phyloP scores from a whole-genome alignment of 2,329 filamentous ascomycete genomes.

The Colletotrichum liriopes region DNA sequence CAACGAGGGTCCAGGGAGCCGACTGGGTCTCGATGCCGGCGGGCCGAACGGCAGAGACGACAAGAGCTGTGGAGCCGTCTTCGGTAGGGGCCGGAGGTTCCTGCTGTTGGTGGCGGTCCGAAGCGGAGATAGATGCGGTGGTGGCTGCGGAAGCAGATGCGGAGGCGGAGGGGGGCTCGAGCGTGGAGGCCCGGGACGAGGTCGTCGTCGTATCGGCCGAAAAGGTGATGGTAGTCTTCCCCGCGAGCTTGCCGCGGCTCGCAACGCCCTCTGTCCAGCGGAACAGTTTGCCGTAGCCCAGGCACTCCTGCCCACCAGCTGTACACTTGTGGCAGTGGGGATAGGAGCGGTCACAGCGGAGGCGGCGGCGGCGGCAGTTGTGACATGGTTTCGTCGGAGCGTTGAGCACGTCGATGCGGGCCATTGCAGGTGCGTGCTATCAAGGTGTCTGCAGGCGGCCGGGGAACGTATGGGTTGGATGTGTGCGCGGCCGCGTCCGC shows the following conservation, averaged over 20 bases:
- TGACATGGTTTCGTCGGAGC: slow-evolving; percentile 57
- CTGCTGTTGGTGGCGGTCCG: neutral
- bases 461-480: neutral
- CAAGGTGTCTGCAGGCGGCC: slow-evolving; percentile 14
- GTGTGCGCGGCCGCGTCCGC: neutral
- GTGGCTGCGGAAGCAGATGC: neutral
- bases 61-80: slow-evolving; percentile 42
- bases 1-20: slow-evolving; percentile 58
- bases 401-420: slow-evolving; percentile 37
- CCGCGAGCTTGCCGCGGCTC: slow-evolving; percentile 59
- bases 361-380: slow-evolving; percentile 68
- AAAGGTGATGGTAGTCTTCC: slow-evolving; percentile 55
- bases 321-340: slow-evolving; percentile 68
- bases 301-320: slow-evolving; percentile 64
- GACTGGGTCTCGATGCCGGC: slow-evolving; percentile 43
- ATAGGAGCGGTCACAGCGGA: slow-evolving; percentile 67
- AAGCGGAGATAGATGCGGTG: neutral
- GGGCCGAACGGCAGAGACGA: slow-evolving; percentile 43
- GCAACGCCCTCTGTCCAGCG: slow-evolving; percentile 67
- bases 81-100: slow-evolving; percentile 8
- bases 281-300: slow-evolving; percentile 68
- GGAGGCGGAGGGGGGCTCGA: neutral
- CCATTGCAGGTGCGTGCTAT: slow-evolving; percentile 27
- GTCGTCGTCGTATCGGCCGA: slow-evolving; percentile 7
- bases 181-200: neutral